Base-by-base conservation (phyloP, 225 moss, liverwort and hornwort species). In the Asterella californica region DNA sequence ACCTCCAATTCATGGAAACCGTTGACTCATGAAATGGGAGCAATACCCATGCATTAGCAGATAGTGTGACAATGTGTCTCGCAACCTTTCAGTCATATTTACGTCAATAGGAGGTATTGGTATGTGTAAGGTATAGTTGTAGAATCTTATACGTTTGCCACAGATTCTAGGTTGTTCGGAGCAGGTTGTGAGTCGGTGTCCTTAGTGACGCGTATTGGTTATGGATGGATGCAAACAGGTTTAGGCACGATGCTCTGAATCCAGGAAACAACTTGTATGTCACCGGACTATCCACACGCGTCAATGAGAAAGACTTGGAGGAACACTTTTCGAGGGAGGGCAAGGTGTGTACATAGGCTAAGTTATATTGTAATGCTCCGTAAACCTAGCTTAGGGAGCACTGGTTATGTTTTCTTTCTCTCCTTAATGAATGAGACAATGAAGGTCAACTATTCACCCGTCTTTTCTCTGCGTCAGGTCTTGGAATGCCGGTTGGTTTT, bases 311-410 rank as follows among this genome's bases (percentile, higher is more conserved):
- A 19, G 94, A 94, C 78, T 80, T 97, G 57, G 90, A 91, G 79
- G 96, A 97, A 75, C 96, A 94, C 70, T 94, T 97, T 59, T 97
- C 94, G 0, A 81, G 90, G 77, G 96, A 94, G 84, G 96, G 96
- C 73, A 97, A 97, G 94, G 96, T 94, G 66, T 19, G 59, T 68
- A 8, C 15, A 27, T 11, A 49, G 32, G 15, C 34, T 33, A 0
- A 42, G 7, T 42, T 3, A 42, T 42, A 52, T 48, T 52, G 52
- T 1, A 52, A 52, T 17, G 64, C n/a, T 27, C 27, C 12, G 9
- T 29, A 34, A 50, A 33, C 18, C n/a, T 57, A 36, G 47, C 45
- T 0, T 10, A 36, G 34, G 24, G 55, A 18, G 29, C 30, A 32
- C 15, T 18, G 47, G 29, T 21, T 32, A 22, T 54, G 21, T 24